Base-by-base conservation (phyloP, 2,329 filamentous ascomycete genomes). In the Ceratocystis papillata region DNA sequence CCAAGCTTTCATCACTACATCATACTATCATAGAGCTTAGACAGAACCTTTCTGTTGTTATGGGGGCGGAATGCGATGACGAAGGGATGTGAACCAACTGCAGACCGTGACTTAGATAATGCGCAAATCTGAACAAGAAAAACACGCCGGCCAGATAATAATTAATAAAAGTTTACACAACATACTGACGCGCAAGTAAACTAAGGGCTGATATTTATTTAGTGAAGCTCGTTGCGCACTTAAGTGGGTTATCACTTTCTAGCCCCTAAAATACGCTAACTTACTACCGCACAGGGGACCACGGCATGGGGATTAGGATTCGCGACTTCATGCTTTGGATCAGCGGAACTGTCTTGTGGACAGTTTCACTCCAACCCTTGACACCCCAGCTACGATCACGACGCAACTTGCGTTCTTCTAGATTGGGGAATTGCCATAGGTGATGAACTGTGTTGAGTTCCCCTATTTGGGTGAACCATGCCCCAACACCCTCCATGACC, bases 401-500 rank as follows among this genome's bases (percentile, higher is more conserved):
- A 70, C 91, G 84, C 45, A 89, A 79, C 76, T 95, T 94, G 70
- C 94, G 86, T 79, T 97, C 94, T 77, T 97, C 92, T 68, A 99
- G 78, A 76, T 99, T 90, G 71, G 93, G 92, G 79, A 97, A 99
- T 75, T 99, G 94, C 94, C 94, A 99, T 25, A 99, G 82, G 75
- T 97, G 93, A 76, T 99, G 92, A 44, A 99, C 94, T 0, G 91
- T 96, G 79, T 99, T 99, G 69, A 99, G 81, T 65, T 96, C 93
- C 68, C 94, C 94, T 72, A 99, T 93, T 78, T 99, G 94, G 50
- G 96, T 93, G 73, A 99, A 99, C 94, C 94, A 99, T 5, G 94
- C 94, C 41, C 93, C 92, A 0, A 96, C 92, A 15, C 94, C 94
- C 77, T 99, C 94, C 94, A 99, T 99, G 65, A 97, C 93, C 77